Percentiles rank a stretch among this genome's conserved stretches.
Conservation (phyloP, 345 rosid species). For the Arabidopsis thaliana region TAIR10.1 NC_003076.8:24865001-24865500, state of each 20-base stretch:
- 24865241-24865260: constrained; percentile 68
- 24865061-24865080: constrained; percentile 68
- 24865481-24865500: constrained; percentile 65
- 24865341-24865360: constrained; percentile 55
- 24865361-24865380: constrained; percentile 70
- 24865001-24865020: constrained; percentile 82
- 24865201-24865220: constrained; percentile 66
- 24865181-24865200: constrained; percentile 61
- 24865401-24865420: constrained; percentile 28
- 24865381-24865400: constrained; percentile 76
- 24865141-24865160: constrained; percentile 79
- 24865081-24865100: constrained; percentile 58
- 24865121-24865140: constrained; percentile 72
- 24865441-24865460: constrained; percentile 24
- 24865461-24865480: constrained; percentile 48
- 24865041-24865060: constrained; percentile 61
- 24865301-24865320: constrained; percentile 67
- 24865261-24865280: constrained; percentile 64
- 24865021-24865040: constrained; percentile 65
- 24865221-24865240: constrained; percentile 71
- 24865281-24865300: constrained; percentile 59
- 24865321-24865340: constrained; percentile 51
- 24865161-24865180: constrained; percentile 67
- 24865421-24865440: constrained; percentile 14
- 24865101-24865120: constrained; percentile 63